These are phyloP conservation scores for Umbelopsis sp. DNA, from an alignment of 371 early-diverging fungal species.

Conservation along the genomic window DNA sequence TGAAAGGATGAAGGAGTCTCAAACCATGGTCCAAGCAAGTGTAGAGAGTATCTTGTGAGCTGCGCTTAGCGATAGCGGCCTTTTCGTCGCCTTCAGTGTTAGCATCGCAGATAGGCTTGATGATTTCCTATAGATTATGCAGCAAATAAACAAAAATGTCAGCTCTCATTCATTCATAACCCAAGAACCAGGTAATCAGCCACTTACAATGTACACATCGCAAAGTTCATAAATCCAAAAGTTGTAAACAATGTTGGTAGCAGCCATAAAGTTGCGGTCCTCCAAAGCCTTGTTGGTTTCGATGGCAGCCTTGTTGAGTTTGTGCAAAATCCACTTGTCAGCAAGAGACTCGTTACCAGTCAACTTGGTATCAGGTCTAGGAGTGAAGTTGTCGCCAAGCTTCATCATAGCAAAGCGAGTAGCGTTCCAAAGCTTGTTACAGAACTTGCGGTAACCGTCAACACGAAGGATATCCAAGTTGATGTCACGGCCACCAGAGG, in stretches of 20 bases:
- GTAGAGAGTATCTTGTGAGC: conserved; percentile 86
- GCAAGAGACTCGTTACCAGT: conserved; percentile 86
- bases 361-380: conserved; percentile 53
- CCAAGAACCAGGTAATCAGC: background rate
- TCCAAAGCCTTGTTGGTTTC: conserved; percentile 80
- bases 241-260: conserved; percentile 87
- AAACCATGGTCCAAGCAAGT: conserved; percentile 94
- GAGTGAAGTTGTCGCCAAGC: conserved; percentile 85
- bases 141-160: too few relatives aligned
- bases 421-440: conserved; percentile 99
- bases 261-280: conserved; percentile 94
- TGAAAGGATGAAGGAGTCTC: conserved; percentile 96
- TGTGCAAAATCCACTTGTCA: conserved; percentile 94
- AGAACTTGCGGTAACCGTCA: conserved; percentile 99
- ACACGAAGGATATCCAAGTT: conserved; percentile 97
- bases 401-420: conserved; percentile 93
- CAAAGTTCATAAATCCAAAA: conserved; percentile 99
- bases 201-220: conserved; percentile 90
- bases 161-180: too few relatives aligned
- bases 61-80: conserved; percentile 55
- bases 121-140: conserved; percentile 56
- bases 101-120: conserved; percentile 85
- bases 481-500: conserved; percentile 92
- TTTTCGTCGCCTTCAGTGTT: conserved; percentile 52
- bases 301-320: conserved; percentile 82